These are phyloP conservation scores for Phialocephala subalpina DNA, from an alignment of 2,329 filamentous ascomycete species.

Conservation along the genomic window DNA sequence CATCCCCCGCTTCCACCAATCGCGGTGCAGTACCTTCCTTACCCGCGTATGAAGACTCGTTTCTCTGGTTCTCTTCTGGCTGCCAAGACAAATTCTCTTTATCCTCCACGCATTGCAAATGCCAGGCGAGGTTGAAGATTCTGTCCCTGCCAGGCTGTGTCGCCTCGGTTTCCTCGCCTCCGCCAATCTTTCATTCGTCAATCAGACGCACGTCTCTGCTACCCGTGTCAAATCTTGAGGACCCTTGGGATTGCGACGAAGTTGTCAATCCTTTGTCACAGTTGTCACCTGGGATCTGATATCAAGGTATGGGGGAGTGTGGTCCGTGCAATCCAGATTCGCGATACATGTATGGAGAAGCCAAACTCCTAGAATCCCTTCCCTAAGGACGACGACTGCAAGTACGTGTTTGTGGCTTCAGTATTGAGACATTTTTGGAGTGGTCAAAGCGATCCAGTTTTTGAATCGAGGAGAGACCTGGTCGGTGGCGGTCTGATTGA, in stretches of 20 bases:
- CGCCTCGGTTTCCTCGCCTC: slow-evolving; percentile 3
- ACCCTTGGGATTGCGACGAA: background rate
- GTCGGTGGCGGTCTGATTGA: background rate
- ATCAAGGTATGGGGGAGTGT: background rate
- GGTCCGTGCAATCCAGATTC: slow-evolving; percentile 9
- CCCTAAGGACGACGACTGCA: background rate
- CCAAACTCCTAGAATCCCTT: slow-evolving; percentile 4
- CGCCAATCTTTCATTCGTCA: slow-evolving; percentile 2
- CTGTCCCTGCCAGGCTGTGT: background rate
- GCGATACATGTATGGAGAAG: slow-evolving; percentile 9
- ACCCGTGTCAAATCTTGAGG: background rate
- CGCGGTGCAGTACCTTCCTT: background rate
- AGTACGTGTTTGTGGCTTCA: background rate
- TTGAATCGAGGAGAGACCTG: background rate
- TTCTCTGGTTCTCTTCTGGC: background rate
- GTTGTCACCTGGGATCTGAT: slow-evolving; percentile 1
- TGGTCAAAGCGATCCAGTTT: background rate
- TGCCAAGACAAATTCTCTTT: background rate
- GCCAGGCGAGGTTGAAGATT: background rate
- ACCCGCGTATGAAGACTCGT: background rate
- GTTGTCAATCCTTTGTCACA: slow-evolving; percentile 1
- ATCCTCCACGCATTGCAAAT: background rate
- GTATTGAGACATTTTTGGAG: background rate
- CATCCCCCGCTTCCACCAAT: background rate
- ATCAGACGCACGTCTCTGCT: slow-evolving; percentile 7